Evolutionary conservation across 1,284 basidiomycete genomes (phyloP), one percentile per base, ranked within the genome.

Genomic region (Naganishia sp.): DNA sequence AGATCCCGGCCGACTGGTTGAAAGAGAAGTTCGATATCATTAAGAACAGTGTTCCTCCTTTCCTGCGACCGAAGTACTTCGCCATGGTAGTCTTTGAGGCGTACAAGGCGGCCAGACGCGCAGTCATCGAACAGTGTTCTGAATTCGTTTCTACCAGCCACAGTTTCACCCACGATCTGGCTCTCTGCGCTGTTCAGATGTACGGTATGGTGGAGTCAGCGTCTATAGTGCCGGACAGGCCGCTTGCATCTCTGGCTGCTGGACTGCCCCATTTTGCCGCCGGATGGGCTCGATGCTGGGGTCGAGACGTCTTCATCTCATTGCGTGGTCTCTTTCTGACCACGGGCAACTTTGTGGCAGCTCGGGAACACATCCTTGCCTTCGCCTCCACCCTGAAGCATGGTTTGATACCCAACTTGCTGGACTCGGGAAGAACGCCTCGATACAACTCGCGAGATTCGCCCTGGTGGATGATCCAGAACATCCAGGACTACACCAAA

Each of bases 291-390:
- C 84, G 94, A 54, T 93, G 90, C 75, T 97, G 94, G 94, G 94
- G 94, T n/a, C 86, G 94, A 45, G 94, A 97, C 77, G 91, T 95
- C 25, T 94, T 94, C 80, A 95, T 96, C 77, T 94, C 92, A 0
- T 81, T 95, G 15, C 87, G 92, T 68, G 94, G 94, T 3, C 82
- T 97, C 53, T 95, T 96, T 82, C 81, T 97, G 70, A 90, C 91
- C 0, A 96, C 94, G 0, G 94, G 94, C 17, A 90, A 94, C 74
- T 94, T 88, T 75, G 85, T 85, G 17, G 90, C 86, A 6, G 94
- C 94, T 0, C 88, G 86, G 75, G 85, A 84, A 69, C 94, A 97
- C 75, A 94, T 97, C 66, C 80, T 95, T 55, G 87, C 93, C 0
- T 94, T 95, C 73, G 88, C 90, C 11, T 91, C 90, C 7, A 92